Evolutionary conservation across 176 grass and related monocot species (phyloP).

Genomic region (Musa schizocarpa): DNA sequence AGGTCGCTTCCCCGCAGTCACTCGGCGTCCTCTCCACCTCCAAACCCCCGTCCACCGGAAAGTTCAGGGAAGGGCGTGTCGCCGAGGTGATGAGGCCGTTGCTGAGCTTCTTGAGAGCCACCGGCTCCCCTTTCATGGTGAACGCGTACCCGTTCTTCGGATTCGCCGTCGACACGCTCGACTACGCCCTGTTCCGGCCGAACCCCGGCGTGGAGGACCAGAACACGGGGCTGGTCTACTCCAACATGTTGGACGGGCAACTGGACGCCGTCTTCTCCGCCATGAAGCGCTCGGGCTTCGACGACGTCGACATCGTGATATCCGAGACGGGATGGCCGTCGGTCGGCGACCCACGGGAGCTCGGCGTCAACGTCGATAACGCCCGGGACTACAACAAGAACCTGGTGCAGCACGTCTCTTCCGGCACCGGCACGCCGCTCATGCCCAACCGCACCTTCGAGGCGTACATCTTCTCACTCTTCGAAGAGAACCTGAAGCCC

Average conservation of each 20-base stretch:
- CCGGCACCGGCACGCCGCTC: constrained; percentile 73
- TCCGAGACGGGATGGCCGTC: constrained; percentile 80
- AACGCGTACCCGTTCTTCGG: constrained; percentile 84
- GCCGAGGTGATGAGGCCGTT: constrained; percentile 34
- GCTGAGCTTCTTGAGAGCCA: constrained; percentile 62
- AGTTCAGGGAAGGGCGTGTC: constrained; percentile 44
- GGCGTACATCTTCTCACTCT: constrained; percentile 64
- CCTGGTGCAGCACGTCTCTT: constrained; percentile 53
- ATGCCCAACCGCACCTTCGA: constrained; percentile 76
- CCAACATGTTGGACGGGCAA: constrained; percentile 80
- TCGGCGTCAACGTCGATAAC: constrained; percentile 28
- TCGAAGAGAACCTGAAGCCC: constrained; percentile 70
- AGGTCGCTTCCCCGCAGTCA: constrained; percentile 62
- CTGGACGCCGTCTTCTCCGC: constrained; percentile 74
- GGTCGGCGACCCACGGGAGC: constrained; percentile 47
- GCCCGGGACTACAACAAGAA: constrained; percentile 69
- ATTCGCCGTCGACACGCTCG: constrained; percentile 37
- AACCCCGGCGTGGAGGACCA: constrained; percentile 38
- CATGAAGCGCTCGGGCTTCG: constrained; percentile 32
- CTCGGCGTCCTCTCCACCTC: constrained; percentile 49
- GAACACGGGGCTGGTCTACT: constrained; percentile 44
- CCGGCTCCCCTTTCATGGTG: constrained; percentile 67
- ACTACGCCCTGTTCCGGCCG: constrained; percentile 56
- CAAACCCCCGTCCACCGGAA: constrained; percentile 37
- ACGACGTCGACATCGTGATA: constrained; percentile 54